phyloP scores from a whole-genome alignment of 2,329 filamentous ascomycete genomes.

The Cladosporium sp. region DNA sequence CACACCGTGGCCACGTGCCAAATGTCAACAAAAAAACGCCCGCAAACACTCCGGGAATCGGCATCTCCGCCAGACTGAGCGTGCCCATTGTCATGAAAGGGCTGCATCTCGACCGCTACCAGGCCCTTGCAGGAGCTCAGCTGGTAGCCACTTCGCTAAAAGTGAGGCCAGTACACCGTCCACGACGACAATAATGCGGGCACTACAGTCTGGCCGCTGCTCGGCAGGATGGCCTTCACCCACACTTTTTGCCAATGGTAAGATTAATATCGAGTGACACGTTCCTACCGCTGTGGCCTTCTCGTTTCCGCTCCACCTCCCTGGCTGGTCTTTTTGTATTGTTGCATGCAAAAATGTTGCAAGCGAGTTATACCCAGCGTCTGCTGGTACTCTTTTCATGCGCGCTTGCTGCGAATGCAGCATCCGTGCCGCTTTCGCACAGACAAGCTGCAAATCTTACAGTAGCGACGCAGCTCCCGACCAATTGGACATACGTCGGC shows the following conservation, averaged over 20 bases:
- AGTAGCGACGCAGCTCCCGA: slow-evolving; percentile 21
- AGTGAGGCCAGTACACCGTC: not conserved
- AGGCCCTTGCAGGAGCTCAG: slow-evolving; percentile 8
- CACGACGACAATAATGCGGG: not conserved
- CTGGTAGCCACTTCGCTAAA: slow-evolving; percentile 10
- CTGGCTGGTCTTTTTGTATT: not conserved
- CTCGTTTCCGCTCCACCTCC: not conserved
- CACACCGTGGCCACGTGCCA: not conserved
- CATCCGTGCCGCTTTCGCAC: not conserved
- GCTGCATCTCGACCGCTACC: not conserved
- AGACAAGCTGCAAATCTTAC: slow-evolving; percentile 9
- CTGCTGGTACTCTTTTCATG: not conserved
- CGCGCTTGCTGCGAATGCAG: not conserved
- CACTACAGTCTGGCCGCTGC: slow-evolving; percentile 6
- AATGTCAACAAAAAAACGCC: not conserved
- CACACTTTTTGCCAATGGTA: not conserved
- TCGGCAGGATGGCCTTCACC: not conserved
- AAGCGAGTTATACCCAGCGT: not conserved
- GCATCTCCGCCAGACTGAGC: not conserved
- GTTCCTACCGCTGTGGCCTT: not conserved
- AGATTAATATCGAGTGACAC: not conserved
- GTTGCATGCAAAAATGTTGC: slow-evolving; percentile 4
- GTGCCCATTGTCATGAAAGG: not conserved
- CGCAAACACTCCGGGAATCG: slow-evolving; percentile 6
- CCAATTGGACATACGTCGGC: slow-evolving; percentile 30